These are phyloP conservation scores for Fraxinus pennsylvanica DNA, from an alignment of 257 asterid genomes.

Conservation along the genomic window DNA sequence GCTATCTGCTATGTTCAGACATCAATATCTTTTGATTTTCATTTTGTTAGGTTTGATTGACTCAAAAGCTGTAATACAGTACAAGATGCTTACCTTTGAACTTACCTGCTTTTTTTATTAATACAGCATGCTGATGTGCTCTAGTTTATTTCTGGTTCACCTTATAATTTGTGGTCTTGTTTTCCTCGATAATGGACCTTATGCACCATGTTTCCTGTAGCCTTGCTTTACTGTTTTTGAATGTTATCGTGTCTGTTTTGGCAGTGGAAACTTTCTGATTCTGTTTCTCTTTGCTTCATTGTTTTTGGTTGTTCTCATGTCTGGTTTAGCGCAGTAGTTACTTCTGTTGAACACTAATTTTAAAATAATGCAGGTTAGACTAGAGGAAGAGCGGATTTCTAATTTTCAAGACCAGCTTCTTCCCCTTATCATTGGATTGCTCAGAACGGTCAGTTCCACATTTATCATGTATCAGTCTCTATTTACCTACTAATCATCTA, in stretches of 20 bases:
- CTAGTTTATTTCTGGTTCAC: conserved; percentile 13
- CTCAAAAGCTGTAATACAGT: not conserved
- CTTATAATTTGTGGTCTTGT: conserved; percentile 1
- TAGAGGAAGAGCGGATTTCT: conserved; percentile 77
- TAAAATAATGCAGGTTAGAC: conserved; percentile 56
- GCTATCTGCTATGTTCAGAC: not conserved
- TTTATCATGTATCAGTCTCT: conserved; percentile 20
- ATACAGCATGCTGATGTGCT: not conserved
- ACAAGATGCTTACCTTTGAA: conserved; percentile 14
- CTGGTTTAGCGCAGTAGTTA: not conserved
- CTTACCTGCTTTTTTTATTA: not conserved
- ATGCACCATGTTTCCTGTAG: not conserved
- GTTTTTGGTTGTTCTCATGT: conserved; percentile 9
- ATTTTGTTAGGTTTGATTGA: conserved; percentile 2
- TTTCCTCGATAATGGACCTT: not conserved
- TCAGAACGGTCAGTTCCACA: conserved; percentile 77
- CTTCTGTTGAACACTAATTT: conserved; percentile 25
- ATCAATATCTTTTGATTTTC: conserved; percentile 3
- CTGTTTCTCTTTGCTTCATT: conserved; percentile 20
- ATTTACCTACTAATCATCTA: not conserved
- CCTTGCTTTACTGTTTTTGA: not conserved
- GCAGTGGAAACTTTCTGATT: not conserved
- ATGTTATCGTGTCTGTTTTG: not conserved
- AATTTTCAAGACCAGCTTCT: conserved; percentile 85
- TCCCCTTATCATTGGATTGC: conserved; percentile 92